Evolutionary conservation across 2,329 filamentous ascomycete species (phyloP).

Genomic region (Trichoderma citrinoviride): DNA sequence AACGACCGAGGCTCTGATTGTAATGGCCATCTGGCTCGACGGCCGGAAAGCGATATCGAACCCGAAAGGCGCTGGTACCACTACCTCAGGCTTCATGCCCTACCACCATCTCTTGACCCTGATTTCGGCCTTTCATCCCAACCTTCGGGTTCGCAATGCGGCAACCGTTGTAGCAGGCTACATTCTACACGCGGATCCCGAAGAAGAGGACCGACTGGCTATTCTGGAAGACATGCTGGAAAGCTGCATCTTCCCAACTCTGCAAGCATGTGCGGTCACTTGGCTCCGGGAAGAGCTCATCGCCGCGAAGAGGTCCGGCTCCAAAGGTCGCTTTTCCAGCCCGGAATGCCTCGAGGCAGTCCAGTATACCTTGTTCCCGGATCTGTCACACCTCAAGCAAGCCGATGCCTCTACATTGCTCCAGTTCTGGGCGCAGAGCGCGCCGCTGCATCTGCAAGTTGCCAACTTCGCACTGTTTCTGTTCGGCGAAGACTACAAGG

Average conservation of each 20-base stretch:
- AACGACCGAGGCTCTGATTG: constrained; percentile 57
- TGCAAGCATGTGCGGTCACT: constrained; percentile 61
- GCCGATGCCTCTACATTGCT: constrained; percentile 43
- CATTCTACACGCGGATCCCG: constrained; percentile 57
- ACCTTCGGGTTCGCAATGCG: constrained; percentile 53
- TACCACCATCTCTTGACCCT: constrained; percentile 61
- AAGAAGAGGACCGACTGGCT: constrained; percentile 55
- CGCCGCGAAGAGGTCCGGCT: constrained; percentile 37
- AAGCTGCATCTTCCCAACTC: constrained; percentile 60
- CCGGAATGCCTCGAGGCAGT: constrained; percentile 56
- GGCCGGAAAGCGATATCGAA: constrained; percentile 45
- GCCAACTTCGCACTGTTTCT: constrained; percentile 61
- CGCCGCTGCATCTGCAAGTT: constrained; percentile 56
- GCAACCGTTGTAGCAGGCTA: constrained; percentile 52
- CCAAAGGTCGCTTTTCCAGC: constrained; percentile 46
- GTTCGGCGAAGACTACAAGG: constrained; percentile 44
- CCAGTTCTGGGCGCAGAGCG: constrained; percentile 53
- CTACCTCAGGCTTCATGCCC: constrained; percentile 51
- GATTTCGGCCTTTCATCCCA: constrained; percentile 56
- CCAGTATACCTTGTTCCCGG: constrained; percentile 62
- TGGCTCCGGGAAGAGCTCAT: constrained; percentile 65
- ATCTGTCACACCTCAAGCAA: constrained; percentile 48
- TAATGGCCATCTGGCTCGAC: constrained; percentile 59
- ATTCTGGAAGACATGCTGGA: constrained; percentile 65
- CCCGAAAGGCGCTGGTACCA: constrained; percentile 33